phyloP scores from a whole-genome alignment of 129 eudicot species.

The Deinandra increscens region DNA sequence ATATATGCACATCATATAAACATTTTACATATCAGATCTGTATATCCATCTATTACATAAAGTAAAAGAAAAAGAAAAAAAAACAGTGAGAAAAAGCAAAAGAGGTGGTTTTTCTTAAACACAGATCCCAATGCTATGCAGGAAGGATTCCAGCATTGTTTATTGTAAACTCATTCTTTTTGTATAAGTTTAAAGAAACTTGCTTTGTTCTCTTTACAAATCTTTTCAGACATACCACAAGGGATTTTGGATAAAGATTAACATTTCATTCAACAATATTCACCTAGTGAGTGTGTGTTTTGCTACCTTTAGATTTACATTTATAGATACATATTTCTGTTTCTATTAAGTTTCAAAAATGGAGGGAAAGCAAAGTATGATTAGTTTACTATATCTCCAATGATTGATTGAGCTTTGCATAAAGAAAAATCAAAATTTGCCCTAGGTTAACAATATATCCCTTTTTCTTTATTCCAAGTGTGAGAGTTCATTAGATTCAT shows the following conservation, averaged over 20 bases:
- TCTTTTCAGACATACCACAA: slow-evolving; percentile 51
- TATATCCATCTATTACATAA: slow-evolving; percentile 29
- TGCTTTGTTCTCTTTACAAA: slow-evolving; percentile 76
- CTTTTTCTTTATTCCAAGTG: slow-evolving; percentile 44
- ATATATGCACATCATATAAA: slow-evolving; percentile 32
- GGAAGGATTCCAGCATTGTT: slow-evolving; percentile 72
- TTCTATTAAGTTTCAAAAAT: slow-evolving; percentile 38
- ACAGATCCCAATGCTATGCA: slow-evolving; percentile 90
- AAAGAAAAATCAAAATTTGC: slow-evolving; percentile 27
- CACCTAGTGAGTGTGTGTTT: slow-evolving; percentile 6
- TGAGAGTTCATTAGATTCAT: slow-evolving; percentile 18
- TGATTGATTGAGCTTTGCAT: slow-evolving; percentile 48
- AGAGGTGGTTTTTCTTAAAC: slow-evolving; percentile 85
- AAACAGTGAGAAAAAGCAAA: slow-evolving; percentile 32
- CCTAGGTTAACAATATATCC: slow-evolving; percentile 14
- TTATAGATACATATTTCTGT: slow-evolving; percentile 19
- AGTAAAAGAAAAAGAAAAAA: slow-evolving; percentile 37
- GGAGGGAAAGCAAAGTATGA: slow-evolving; percentile 40
- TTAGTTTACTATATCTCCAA: slow-evolving; percentile 47
- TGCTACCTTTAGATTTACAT: slow-evolving; percentile 1
- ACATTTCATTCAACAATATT: slow-evolving; percentile 28
- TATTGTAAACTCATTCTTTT: slow-evolving; percentile 72
- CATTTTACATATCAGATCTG: slow-evolving; percentile 10
- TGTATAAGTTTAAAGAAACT: slow-evolving; percentile 82
- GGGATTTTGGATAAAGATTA: slow-evolving; percentile 24